These are phyloP conservation scores for Drosera spatulata DNA, from an alignment of 179 eudicot species.

Conservation along the genomic window DNA sequence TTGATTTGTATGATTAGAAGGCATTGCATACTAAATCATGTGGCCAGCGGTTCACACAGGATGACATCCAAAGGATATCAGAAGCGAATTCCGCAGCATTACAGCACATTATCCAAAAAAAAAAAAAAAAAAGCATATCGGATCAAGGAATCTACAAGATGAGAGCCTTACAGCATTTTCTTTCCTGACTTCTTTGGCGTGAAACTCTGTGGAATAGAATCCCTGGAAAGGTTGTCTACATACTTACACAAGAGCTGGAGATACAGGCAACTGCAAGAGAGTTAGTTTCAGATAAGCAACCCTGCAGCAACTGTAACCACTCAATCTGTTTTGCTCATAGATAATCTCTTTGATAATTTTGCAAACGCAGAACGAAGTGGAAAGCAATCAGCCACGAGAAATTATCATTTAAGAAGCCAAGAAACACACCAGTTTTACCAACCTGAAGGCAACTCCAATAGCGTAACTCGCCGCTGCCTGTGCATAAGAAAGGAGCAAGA, in stretches of 20 bases:
- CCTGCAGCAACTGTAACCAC: background rate
- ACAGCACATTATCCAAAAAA: background rate
- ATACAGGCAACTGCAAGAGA: conserved; percentile 66
- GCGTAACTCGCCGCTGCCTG: conserved; percentile 96
- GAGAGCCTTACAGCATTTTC: conserved; percentile 21
- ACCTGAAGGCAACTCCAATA: conserved; percentile 88
- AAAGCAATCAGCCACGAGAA: no score
- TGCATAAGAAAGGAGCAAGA: conserved; percentile 11
- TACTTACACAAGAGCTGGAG: conserved; percentile 61
- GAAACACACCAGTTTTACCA: conserved; percentile 8
- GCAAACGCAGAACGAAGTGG: no score
- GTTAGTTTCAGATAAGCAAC: background rate
- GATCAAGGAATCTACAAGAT: background rate
- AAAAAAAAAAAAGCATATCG: background rate
- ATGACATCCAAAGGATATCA: no score
- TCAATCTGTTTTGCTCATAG: no score
- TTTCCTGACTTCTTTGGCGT: conserved; percentile 58
- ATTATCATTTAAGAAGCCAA: background rate
- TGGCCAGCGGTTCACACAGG: no score
- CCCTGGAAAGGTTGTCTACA: conserved; percentile 60
- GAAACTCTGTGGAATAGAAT: conserved; percentile 65
- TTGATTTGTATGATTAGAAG: background rate
- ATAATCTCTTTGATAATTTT: no score
- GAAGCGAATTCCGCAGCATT: no score
- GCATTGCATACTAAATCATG: no score